Percentiles rank a stretch among this genome's conserved stretches.
Evolutionary conservation across 164 flowering plant species (phyloP).

Genomic region (Chimonanthus salicifolius): DNA sequence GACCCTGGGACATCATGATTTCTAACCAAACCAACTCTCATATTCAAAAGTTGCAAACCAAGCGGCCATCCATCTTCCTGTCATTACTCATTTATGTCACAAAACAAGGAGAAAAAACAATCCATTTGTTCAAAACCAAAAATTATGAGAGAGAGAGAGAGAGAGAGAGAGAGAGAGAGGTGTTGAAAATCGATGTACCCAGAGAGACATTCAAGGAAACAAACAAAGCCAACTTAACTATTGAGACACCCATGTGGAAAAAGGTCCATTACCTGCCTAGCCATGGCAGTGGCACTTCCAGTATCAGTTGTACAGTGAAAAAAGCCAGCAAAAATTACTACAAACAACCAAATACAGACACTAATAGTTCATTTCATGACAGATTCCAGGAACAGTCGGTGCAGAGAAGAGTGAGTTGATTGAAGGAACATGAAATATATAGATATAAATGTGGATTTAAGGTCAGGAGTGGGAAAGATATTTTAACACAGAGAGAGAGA

Average conservation of each 20-base stretch:
- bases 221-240: neutral
- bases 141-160: neutral
- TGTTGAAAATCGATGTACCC: neutral
- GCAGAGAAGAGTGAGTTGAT: constrained; percentile 1
- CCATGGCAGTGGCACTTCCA: neutral
- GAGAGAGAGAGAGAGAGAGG: neutral
- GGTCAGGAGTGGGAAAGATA: neutral
- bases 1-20: constrained; percentile 54
- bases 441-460: neutral
- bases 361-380: neutral
- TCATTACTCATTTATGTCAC: neutral
- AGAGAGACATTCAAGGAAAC: neutral
- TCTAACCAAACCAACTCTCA: constrained; percentile 47
- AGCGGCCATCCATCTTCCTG: constrained; percentile 91
- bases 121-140: neutral
- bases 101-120: neutral
- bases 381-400: neutral
- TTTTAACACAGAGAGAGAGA: neutral
- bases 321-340: neutral
- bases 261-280: constrained; percentile 5
- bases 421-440: neutral
- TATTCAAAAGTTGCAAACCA: constrained; percentile 70
- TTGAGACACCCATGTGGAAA: neutral
- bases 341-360: neutral
- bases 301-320: neutral